phyloP scores from a whole-genome alignment of 2,329 filamentous ascomycete species.

The Colletotrichum chlorophyti region DNA sequence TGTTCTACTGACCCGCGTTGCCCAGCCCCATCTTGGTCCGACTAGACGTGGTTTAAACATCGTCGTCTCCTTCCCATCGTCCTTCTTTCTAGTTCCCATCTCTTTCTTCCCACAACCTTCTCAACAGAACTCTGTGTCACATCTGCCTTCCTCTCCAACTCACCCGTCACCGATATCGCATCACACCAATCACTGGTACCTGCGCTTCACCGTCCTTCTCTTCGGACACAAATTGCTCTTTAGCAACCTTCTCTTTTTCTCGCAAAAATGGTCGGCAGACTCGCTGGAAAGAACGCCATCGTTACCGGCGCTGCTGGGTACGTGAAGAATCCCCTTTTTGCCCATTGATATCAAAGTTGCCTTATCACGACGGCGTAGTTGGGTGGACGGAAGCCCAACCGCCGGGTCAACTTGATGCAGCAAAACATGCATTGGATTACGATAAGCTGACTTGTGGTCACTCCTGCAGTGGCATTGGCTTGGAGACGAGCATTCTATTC shows the following conservation, averaged over 20 bases:
- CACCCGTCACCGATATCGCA: constrained; percentile 1
- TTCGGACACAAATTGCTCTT: not conserved
- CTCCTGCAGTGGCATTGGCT: constrained; percentile 79
- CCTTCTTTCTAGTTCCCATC: not conserved
- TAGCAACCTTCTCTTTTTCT: constrained; percentile 33
- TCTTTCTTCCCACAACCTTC: not conserved
- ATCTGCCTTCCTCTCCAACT: constrained; percentile 1
- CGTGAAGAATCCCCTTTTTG: constrained; percentile 40
- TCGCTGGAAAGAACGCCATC: constrained; percentile 69
- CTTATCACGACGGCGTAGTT: constrained; percentile 8
- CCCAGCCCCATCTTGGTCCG: too few relatives aligned
- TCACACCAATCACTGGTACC: not conserved
- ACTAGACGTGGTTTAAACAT: too few relatives aligned
- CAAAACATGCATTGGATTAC: not conserved
- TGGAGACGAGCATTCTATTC: constrained; percentile 91
- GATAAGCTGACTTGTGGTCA: constrained; percentile 15
- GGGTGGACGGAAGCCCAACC: not conserved
- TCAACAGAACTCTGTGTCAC: not conserved
- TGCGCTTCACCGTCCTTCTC: not conserved
- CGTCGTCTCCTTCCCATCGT: constrained; percentile 2
- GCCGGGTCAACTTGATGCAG: too few relatives aligned
- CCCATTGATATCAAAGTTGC: not conserved
- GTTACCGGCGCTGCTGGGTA: constrained; percentile 89
- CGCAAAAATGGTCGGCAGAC: constrained; percentile 51
- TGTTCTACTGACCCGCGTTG: too few relatives aligned